These are phyloP conservation scores for Cordyceps farinosa DNA, from an alignment of 2,329 filamentous ascomycete species.

Conservation along the genomic window DNA sequence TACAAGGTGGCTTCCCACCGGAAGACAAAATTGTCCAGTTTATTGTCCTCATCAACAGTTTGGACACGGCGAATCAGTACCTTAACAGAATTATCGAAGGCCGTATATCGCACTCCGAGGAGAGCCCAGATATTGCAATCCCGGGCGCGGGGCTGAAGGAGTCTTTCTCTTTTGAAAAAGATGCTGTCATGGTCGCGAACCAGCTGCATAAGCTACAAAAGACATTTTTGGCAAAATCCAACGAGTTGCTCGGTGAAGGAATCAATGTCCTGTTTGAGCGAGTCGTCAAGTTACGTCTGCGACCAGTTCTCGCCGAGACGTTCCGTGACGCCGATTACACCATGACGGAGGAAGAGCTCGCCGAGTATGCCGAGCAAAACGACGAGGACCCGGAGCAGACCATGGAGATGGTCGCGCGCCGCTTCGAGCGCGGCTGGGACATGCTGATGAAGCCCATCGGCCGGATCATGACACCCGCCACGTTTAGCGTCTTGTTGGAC, in stretches of 20 bases:
- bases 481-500: slow-evolving; percentile 73
- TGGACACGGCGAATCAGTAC: slow-evolving; percentile 90
- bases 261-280: slow-evolving; percentile 83
- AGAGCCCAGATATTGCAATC: slow-evolving; percentile 32
- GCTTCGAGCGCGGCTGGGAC: slow-evolving; percentile 84
- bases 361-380: slow-evolving; percentile 51
- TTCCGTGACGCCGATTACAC: slow-evolving; percentile 92
- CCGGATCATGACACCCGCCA: slow-evolving; percentile 74
- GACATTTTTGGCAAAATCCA: slow-evolving; percentile 72
- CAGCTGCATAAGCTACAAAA: slow-evolving; percentile 66
- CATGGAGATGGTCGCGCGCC: slow-evolving; percentile 67
- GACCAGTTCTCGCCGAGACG: slow-evolving; percentile 79
- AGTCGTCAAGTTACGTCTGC: slow-evolving; percentile 79
- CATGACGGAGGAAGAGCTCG: slow-evolving; percentile 59
- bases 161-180: slow-evolving; percentile 76
- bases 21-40: slow-evolving; percentile 88
- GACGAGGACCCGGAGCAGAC: slow-evolving; percentile 52
- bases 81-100: slow-evolving; percentile 77
- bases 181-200: slow-evolving; percentile 65
- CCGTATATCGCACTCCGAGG: slow-evolving; percentile 50
- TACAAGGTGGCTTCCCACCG: slow-evolving; percentile 77
- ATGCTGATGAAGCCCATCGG: slow-evolving; percentile 79
- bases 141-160: slow-evolving; percentile 50
- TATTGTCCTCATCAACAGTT: slow-evolving; percentile 89
- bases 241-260: slow-evolving; percentile 78